A percentile compares a stretch with the other conserved stretches of the same genome.
phyloP scores from a whole-genome alignment of 1,284 basidiomycete species.

The Sanguinoderma infundibulare region DNA sequence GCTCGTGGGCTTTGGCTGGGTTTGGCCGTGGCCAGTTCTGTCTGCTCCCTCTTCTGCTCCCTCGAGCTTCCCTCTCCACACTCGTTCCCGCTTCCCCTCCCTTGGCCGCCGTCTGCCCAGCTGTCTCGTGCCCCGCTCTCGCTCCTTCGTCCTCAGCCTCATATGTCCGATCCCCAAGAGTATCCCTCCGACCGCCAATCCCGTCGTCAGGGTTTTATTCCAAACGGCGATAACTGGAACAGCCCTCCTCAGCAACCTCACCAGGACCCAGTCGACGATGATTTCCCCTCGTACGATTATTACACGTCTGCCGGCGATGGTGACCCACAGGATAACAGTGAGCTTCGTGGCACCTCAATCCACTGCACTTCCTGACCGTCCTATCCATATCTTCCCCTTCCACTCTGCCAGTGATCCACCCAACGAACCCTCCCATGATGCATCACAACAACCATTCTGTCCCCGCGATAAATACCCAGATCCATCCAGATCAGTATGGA shows the following conservation, averaged over 20 bases:
- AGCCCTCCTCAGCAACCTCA: slow-evolving; percentile 15
- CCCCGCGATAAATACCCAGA: slow-evolving; percentile 42
- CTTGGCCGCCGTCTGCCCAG: too few relatives aligned
- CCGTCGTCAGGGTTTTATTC: slow-evolving; percentile 25
- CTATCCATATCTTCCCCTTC: neutral
- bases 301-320: neutral
- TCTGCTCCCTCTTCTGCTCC: too few relatives aligned
- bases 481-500: slow-evolving; percentile 37
- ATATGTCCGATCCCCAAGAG: slow-evolving; percentile 26
- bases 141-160: too few relatives aligned
- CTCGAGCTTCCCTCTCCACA: too few relatives aligned
- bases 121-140: too few relatives aligned
- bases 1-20: too few relatives aligned
- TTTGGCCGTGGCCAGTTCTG: too few relatives aligned
- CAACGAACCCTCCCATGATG: slow-evolving; percentile 25
- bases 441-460: slow-evolving; percentile 46
- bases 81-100: too few relatives aligned
- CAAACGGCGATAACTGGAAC: slow-evolving; percentile 24
- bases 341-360: slow-evolving; percentile 15
- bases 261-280: slow-evolving; percentile 7
- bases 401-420: slow-evolving; percentile 18
- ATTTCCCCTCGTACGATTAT: slow-evolving; percentile 11
- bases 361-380: slow-evolving; percentile 10
- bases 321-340: slow-evolving; percentile 23
- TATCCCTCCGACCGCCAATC: slow-evolving; percentile 20